Conservation (phyloP, 306 rosid species). For the Trifolium pratense region DNA sequence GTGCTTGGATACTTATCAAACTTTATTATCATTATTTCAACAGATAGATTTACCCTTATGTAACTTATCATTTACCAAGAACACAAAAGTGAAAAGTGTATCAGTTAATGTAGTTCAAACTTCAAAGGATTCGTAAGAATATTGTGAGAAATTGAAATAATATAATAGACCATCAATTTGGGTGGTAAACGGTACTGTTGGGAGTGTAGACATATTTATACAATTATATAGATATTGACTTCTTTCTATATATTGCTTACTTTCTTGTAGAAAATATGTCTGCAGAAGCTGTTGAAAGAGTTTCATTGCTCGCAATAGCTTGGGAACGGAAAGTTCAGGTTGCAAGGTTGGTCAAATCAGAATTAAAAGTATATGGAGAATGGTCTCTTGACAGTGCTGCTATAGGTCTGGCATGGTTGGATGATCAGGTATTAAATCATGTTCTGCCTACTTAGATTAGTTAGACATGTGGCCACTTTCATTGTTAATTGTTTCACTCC, state of each 20-base stretch:
- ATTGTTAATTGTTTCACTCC: conserved; percentile 28
- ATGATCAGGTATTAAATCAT: conserved; percentile 75
- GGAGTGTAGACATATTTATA: not conserved
- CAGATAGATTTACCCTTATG: not conserved
- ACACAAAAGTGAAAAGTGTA: not conserved
- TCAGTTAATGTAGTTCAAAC: not conserved
- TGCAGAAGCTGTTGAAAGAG: conserved; percentile 69
- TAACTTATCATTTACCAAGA: not conserved
- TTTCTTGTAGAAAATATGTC: conserved; percentile 61
- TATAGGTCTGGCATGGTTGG: conserved; percentile 92
- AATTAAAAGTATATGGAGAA: conserved; percentile 75
- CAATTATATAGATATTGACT: conserved; percentile 34
- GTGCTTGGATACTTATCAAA: not conserved
- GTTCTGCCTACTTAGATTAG: conserved; percentile 25
- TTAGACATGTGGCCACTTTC: conserved; percentile 24
- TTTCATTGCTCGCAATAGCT: conserved; percentile 93
- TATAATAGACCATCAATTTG: not conserved
- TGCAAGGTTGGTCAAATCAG: conserved; percentile 85
- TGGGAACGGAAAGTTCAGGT: conserved; percentile 96
- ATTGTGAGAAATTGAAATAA: conserved; percentile 2
- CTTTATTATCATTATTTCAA: not conserved
- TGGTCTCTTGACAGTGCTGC: conserved; percentile 96
- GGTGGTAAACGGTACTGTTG: not conserved
- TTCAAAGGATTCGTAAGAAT: not conserved
- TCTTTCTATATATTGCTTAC: conserved; percentile 43